Evolutionary conservation across 192 early-diverging fungal species (phyloP).

Genomic region (Phycomyces blakesleeanus): DNA sequence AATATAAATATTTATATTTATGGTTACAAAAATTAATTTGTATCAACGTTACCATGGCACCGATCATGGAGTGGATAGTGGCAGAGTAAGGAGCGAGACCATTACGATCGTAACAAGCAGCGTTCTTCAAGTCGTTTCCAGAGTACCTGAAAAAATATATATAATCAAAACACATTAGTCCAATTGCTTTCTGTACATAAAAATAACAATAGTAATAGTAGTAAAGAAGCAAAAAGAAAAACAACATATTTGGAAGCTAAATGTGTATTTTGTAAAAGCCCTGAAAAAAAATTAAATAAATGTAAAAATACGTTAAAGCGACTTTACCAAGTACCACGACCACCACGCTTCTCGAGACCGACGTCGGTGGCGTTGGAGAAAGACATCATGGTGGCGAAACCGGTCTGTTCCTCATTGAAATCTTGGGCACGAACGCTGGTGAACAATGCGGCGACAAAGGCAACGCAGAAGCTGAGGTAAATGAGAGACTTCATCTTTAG

Average conservation of each 20-base stretch:
- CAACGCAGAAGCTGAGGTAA: conserved; percentile 18
- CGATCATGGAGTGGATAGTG: conserved; percentile 32
- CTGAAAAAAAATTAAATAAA: no score
- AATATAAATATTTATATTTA: no score
- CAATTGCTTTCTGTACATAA: no score
- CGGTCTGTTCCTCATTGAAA: conserved; percentile 16
- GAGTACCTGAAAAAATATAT: conserved; percentile 23
- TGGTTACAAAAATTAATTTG: background rate
- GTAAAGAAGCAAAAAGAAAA: no score
- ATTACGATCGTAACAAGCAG: conserved; percentile 39
- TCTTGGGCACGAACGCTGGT: conserved; percentile 24
- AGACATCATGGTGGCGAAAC: conserved; percentile 30
- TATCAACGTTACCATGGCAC: conserved; percentile 29
- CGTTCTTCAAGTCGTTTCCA: conserved; percentile 37
- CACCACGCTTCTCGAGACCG: conserved; percentile 19
- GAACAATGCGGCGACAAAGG: conserved; percentile 18
- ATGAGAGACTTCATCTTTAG: conserved; percentile 18
- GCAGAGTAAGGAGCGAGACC: conserved; percentile 35
- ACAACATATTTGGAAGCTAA: no score
- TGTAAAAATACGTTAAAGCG: no score
- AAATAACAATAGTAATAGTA: no score
- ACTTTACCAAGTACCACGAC: conserved; percentile 33
- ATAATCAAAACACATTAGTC: no score
- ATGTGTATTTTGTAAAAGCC: no score
- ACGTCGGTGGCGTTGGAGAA: conserved; percentile 8